Evolutionary conservation across 73 alveolate genomes (phyloP), one percentile per base, ranked within the genome.

Genomic region (Symbiodinium pilosum): DNA sequence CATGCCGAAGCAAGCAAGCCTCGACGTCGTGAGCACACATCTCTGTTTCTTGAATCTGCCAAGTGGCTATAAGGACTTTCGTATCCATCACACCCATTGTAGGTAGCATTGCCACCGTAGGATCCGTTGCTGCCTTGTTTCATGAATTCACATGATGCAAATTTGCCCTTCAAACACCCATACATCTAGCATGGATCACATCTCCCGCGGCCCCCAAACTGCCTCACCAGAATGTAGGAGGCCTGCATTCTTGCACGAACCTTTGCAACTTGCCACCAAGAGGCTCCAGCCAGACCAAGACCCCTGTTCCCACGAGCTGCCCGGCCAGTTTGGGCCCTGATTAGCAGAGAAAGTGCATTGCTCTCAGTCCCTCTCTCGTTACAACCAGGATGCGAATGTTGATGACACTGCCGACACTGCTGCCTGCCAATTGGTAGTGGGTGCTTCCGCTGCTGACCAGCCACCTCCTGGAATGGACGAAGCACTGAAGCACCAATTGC

Each of bases 41-140:
- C 24, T 24, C 30, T 34, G 39, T 28, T n/a, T 40, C 47, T 26
- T 81, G 43, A 41, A 44, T 11, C 36, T 39, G 95, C 81, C 86
- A 44, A n/a, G 97, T 18, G 14, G 85, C 94, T 69, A 34, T 91
- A 91, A 12, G 81, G 73, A 43, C 97, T 86, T 9, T 91, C 97
- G 81, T 68, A 91, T n/a, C 87, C 97, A 32, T 91, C 97, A 43
- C 97, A 91, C 38, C 97, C 97, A 40, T 87, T 84, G n/a, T 91
- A 91, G 28, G 87, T n/a, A 28, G 32, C 75, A 38, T 40, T 87
- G 84, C 73, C 52, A 42, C 81, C 75, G 32, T 71, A 68, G 14
- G 85, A 32, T 14, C 44, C 43, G 28, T 30, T 36, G 43, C 85
- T 43, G 34, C 85, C 85, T 73, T 73, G 77, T n/a, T n/a, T n/a